Conservation (phyloP, 176 grass and related monocot species). For the Oryza punctata region DNA sequence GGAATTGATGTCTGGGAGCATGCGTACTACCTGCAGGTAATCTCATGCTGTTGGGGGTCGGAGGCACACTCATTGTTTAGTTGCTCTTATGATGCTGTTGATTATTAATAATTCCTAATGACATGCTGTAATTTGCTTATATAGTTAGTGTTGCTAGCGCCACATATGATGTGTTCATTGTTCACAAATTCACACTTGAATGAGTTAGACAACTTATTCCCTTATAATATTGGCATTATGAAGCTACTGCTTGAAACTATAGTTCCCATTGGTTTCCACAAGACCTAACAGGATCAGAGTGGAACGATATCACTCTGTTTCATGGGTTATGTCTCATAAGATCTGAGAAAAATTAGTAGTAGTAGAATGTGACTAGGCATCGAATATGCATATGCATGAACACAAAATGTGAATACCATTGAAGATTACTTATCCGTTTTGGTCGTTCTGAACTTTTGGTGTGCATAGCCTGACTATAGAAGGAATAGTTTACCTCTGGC, state of each 20-base stretch:
- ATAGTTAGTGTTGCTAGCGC: neutral
- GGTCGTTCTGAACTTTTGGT: neutral
- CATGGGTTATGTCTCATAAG: neutral
- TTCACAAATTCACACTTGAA: neutral
- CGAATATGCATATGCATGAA: neutral
- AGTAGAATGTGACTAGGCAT: neutral
- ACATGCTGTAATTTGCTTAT: neutral
- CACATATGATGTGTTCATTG: neutral
- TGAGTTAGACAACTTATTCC: neutral
- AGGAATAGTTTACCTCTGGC: neutral
- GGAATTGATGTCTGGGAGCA: conserved; percentile 99
- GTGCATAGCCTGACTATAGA: neutral
- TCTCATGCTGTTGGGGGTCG: conserved; percentile 13
- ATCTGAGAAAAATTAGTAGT: neutral
- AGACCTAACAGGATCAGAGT: neutral
- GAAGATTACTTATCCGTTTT: neutral
- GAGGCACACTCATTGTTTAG: neutral
- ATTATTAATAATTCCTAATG: neutral
- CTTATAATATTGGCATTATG: neutral
- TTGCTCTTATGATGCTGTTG: neutral
- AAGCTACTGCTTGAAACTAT: neutral
- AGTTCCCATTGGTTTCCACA: neutral
- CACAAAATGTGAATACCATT: neutral
- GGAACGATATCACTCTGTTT: neutral
- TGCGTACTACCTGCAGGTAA: conserved; percentile 98